A percentile compares a stretch with the other conserved stretches of the same genome.
phyloP scores from a whole-genome alignment of 2,329 filamentous ascomycete genomes.

The Pezicula carpinea region DNA sequence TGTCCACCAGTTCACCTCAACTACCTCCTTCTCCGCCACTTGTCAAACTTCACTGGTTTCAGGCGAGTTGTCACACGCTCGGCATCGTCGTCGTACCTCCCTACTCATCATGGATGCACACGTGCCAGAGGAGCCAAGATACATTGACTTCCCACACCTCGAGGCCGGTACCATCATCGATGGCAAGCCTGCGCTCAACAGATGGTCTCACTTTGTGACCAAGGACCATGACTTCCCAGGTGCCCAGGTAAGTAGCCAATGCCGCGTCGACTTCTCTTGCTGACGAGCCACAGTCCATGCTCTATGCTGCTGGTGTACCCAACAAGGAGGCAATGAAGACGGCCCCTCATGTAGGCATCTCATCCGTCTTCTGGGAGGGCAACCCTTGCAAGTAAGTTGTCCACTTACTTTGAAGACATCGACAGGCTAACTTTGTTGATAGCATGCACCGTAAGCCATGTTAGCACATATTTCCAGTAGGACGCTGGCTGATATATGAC shows the following conservation, averaged over 20 bases:
- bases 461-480: conserved; percentile 2
- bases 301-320: conserved; percentile 88
- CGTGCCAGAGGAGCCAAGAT: conserved; percentile 22
- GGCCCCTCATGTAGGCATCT: conserved; percentile 84
- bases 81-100: not conserved
- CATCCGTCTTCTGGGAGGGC: conserved; percentile 95
- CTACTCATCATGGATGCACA: conserved; percentile 18
- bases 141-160: conserved; percentile 26
- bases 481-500: conserved; percentile 11
- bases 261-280: not conserved
- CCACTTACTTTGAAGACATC: not conserved
- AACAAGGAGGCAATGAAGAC: conserved; percentile 82
- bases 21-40: no score
- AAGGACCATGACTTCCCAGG: conserved; percentile 85
- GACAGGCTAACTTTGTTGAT: conserved; percentile 10
- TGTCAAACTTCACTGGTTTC: no score
- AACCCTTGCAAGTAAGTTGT: conserved; percentile 83
- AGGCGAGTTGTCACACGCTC: not conserved
- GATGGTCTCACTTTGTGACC: conserved; percentile 80
- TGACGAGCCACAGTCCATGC: conserved; percentile 66
- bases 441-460: conserved; percentile 44
- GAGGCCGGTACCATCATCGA: conserved; percentile 32
- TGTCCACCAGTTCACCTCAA: no score
- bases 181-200: conserved; percentile 68
- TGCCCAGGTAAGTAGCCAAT: conserved; percentile 59